Evolutionary conservation across 1,284 basidiomycete species (phyloP).

Genomic region (Trametes sp.): DNA sequence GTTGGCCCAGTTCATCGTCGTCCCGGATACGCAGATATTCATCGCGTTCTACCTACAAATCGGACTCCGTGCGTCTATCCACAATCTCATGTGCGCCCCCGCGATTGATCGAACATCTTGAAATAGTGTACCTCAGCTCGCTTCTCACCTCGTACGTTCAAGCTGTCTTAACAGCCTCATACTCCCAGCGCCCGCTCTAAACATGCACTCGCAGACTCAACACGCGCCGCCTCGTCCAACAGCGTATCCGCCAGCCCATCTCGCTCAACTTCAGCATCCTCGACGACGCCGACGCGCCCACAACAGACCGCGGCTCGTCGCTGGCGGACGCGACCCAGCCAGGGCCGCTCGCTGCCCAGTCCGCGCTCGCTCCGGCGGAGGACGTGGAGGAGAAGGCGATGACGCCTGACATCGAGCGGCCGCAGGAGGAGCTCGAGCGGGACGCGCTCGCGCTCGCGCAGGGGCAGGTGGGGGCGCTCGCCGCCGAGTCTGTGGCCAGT

Average conservation of each 20-base stretch:
- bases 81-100: not conserved
- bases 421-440: slow-evolving; percentile 3
- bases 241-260: slow-evolving; percentile 20
- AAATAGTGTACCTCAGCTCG: slow-evolving; percentile 24
- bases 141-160: slow-evolving; percentile 22
- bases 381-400: slow-evolving; percentile 4
- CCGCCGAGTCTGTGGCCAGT: too few relatives aligned
- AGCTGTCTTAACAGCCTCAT: too few relatives aligned
- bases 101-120: not conserved
- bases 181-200: too few relatives aligned
- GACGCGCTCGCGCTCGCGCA: too few relatives aligned
- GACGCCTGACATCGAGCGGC: slow-evolving; percentile 11
- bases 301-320: not conserved
- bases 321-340: not conserved
- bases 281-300: not conserved
- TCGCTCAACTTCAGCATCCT: slow-evolving; percentile 22
- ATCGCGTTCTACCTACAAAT: slow-evolving; percentile 25
- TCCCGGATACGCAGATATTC: slow-evolving; percentile 9
- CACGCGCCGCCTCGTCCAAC: slow-evolving; percentile 12
- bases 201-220: slow-evolving; percentile 11
- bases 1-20: slow-evolving; percentile 10
- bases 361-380: too few relatives aligned
- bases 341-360: too few relatives aligned
- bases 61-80: slow-evolving; percentile 19
- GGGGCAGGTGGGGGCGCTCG: too few relatives aligned